These are phyloP conservation scores for Dioscorea dumetorum DNA, from an alignment of 106 monocot species.

Conservation along the genomic window DNA sequence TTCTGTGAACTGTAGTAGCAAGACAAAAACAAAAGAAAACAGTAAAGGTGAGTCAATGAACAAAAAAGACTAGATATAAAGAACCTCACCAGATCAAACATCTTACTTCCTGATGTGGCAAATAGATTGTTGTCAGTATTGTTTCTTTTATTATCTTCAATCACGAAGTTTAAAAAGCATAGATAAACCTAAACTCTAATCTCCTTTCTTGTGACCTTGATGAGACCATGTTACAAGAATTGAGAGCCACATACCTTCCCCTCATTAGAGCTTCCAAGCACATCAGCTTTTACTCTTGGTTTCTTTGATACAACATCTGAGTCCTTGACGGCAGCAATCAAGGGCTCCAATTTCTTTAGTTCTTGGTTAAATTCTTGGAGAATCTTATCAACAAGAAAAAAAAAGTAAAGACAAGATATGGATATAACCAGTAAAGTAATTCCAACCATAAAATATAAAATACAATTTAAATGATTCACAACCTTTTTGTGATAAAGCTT, in stretches of 20 bases:
- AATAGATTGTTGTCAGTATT: not conserved
- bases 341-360: conserved; percentile 16
- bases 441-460: not conserved
- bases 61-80: not conserved
- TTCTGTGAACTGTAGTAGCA: not conserved
- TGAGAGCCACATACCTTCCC: conserved; percentile 5
- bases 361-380: conserved; percentile 10
- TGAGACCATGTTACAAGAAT: not conserved
- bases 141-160: not conserved
- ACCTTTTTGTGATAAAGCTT: conserved; percentile 26
- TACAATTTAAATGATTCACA: not conserved
- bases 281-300: not conserved
- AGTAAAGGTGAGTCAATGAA: not conserved
- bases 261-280: not conserved
- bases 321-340: not conserved
- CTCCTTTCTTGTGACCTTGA: not conserved
- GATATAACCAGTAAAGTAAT: not conserved
- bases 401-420: too few species aligned
- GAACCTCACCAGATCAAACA: not conserved
- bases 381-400: conserved; percentile 18
- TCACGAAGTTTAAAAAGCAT: not conserved
- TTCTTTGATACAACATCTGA: not conserved
- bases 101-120: too few species aligned
- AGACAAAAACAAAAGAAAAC: not conserved
- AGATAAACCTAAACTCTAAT: not conserved